Evolutionary conservation across 2,329 filamentous ascomycete species (phyloP), one percentile per base, ranked within the genome.

Genomic region (Apiospora saccharicola): DNA sequence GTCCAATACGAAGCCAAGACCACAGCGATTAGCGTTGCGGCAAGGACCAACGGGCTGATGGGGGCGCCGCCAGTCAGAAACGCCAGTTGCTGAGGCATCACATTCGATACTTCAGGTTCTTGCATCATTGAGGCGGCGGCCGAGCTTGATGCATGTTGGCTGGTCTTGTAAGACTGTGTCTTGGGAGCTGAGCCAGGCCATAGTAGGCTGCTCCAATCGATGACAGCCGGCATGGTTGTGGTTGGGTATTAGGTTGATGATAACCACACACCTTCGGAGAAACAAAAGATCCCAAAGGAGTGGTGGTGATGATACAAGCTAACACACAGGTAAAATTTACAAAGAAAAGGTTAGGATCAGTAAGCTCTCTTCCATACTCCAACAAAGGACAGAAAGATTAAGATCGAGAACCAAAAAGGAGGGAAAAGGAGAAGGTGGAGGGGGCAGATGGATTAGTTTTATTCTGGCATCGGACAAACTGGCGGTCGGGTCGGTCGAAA

Each of bases 181-280:
- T 46, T 46, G 19, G 67, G 16, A 30, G 44, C 22, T 44, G 67
- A 34, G 24, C 26, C 37, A 7, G 44, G 47, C 67, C 47, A 47
- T 13, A 70, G 47, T 47, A 70, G 37, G 68, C 68, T 70, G 47
- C 30, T 24, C 68, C 68, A 70, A 24, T 70, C 68, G 68, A 70
- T 70, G 19, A 70, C 47, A 41, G 68, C 68, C 30, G 68, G 46
- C 68, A 70, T 70, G 47, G n/a, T 53, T 10, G 37, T 41, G 67
- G 37, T 41, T 22, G 13, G 57, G 19, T 14, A 41, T 41, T 41
- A 41, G 37, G 37, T 41, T 37, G 34, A 64, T n/a, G 34, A 64
- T 37, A 37, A 16, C 26, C 34, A 19, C 24, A 61, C 26, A 61
- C 53, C 53, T 22, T 34, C 30, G 26, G 53, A 16, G 7, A 37